A percentile compares a stretch with the other conserved stretches of the same genome.
These are phyloP conservation scores for Wickerhamomyces alni DNA, from an alignment of 805 yeast species.

Conservation along the genomic window DNA sequence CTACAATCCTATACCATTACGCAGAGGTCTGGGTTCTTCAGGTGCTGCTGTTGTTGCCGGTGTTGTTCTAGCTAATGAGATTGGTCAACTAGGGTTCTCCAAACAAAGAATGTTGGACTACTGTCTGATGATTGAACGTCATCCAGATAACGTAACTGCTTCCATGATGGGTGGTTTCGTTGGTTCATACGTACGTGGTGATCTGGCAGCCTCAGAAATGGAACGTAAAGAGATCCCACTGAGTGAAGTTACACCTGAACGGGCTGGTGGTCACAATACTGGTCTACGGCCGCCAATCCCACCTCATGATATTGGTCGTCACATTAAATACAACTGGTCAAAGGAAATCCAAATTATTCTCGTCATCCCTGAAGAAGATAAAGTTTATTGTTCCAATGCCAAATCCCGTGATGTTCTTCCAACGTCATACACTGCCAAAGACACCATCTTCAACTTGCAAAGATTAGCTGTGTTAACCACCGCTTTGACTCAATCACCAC, in stretches of 20 bases:
- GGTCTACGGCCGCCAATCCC: slow-evolving; percentile 75
- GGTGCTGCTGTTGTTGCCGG: slow-evolving; percentile 99
- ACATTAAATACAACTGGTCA: slow-evolving; percentile 81
- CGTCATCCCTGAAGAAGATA: slow-evolving; percentile 86
- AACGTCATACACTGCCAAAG: slow-evolving; percentile 64
- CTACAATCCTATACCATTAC: slow-evolving; percentile 88
- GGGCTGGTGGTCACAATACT: slow-evolving; percentile 64
- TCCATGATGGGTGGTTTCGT: slow-evolving; percentile 99
- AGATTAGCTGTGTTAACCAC: slow-evolving; percentile 89
- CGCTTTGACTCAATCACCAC: slow-evolving; percentile 81
- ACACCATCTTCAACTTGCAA: slow-evolving; percentile 88
- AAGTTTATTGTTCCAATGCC: slow-evolving; percentile 92
- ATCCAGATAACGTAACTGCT: slow-evolving; percentile 97
- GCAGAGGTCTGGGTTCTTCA: slow-evolving; percentile 95
- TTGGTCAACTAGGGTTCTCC: slow-evolving; percentile 66
- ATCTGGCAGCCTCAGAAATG: slow-evolving; percentile 63
- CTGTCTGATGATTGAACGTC: slow-evolving; percentile 95
- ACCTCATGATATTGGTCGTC: slow-evolving; percentile 82
- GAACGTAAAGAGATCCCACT: slow-evolving; percentile 79
- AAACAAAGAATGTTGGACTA: slow-evolving; percentile 87
- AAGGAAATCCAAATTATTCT: slow-evolving; percentile 80
- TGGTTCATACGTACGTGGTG: slow-evolving; percentile 89
- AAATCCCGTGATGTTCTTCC: slow-evolving; percentile 89
- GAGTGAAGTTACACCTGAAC: slow-evolving; percentile 75
- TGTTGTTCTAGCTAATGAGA: slow-evolving; percentile 79